Percentiles rank a stretch among this genome's conserved stretches.
Evolutionary conservation across 495 filamentous ascomycete species (phyloP).

Genomic region (Parathielavia hyrcaniae): DNA sequence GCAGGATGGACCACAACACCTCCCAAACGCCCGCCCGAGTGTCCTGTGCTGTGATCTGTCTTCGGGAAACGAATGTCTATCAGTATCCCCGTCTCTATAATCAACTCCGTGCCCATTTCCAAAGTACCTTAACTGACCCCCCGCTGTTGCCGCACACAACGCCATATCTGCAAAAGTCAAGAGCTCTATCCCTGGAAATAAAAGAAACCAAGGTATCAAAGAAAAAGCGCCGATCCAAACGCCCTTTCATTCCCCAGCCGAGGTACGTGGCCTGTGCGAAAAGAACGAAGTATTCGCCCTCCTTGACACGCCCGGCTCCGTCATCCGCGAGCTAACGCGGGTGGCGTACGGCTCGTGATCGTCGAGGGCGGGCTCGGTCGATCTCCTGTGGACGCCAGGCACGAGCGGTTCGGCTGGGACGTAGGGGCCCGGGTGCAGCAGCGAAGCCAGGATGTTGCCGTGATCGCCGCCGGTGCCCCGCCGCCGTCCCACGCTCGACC

Average conservation of each 20-base stretch:
- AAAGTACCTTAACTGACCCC: too few species aligned
- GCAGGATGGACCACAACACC: too few species aligned
- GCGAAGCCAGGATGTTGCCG: conserved; percentile 29
- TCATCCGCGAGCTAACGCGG: conserved; percentile 14
- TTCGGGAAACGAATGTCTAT: background rate
- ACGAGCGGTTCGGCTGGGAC: conserved; percentile 12
- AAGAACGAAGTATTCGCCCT: background rate
- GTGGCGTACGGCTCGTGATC: conserved; percentile 17
- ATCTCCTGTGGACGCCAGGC: conserved; percentile 12
- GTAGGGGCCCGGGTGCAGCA: conserved; percentile 38
- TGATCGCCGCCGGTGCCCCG: conserved; percentile 28
- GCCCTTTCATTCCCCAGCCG: background rate
- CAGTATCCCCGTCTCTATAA: background rate
- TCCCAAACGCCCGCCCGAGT: background rate
- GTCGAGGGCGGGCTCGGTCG: conserved; percentile 8
- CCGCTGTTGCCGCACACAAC: background rate
- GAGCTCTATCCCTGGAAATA: conserved; percentile 1
- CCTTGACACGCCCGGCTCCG: conserved; percentile 10
- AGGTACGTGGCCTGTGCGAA: conserved; percentile 2
- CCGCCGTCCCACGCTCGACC: conserved; percentile 22
- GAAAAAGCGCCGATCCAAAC: background rate
- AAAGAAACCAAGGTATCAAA: background rate
- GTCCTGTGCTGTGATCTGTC: background rate
- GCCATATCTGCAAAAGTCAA: conserved; percentile 6
- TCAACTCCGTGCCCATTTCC: background rate